Evolutionary conservation across 805 yeast genomes (phyloP).

Genomic region (Priceomyces haplophilus): DNA sequence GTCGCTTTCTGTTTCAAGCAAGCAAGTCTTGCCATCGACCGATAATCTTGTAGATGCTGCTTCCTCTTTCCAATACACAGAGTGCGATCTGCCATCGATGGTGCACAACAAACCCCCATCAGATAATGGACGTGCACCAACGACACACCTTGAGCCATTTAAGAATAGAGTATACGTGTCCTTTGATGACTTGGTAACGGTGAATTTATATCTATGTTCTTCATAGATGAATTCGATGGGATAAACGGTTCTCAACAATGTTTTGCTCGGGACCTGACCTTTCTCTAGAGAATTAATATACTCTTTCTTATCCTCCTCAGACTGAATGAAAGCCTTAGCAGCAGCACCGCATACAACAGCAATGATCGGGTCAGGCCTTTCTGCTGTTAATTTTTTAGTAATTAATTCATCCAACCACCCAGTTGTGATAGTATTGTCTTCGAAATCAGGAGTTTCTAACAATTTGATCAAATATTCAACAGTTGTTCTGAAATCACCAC

Average conservation of each 20-base stretch:
- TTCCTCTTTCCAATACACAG: slow-evolving; percentile 97
- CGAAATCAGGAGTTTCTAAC: slow-evolving; percentile 94
- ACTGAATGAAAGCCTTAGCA: slow-evolving; percentile 83
- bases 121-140: slow-evolving; percentile 81
- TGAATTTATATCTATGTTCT: slow-evolving; percentile 87
- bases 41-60: slow-evolving; percentile 92
- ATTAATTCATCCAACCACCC: slow-evolving; percentile 99
- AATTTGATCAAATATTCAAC: slow-evolving; percentile 94
- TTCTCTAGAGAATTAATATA: slow-evolving; percentile 79
- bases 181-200: slow-evolving; percentile 87
- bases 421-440: slow-evolving; percentile 93
- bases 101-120: slow-evolving; percentile 93
- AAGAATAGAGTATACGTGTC: slow-evolving; percentile 86
- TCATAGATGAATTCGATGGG: slow-evolving; percentile 96
- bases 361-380: slow-evolving; percentile 86
- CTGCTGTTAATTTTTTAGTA: slow-evolving; percentile 89
- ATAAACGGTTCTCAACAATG: slow-evolving; percentile 77
- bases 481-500: slow-evolving; percentile 98
- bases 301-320: slow-evolving; percentile 65
- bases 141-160: slow-evolving; percentile 87
- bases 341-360: slow-evolving; percentile 98
- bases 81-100: slow-evolving; percentile 88
- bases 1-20: slow-evolving; percentile 92
- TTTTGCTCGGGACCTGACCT: slow-evolving; percentile 91
- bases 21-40: slow-evolving; percentile 92